Percentiles rank a stretch among this genome's conserved stretches.
Conservation (phyloP, 768 basidiomycete species). For the Hysterangium stoloniferum region DNA sequence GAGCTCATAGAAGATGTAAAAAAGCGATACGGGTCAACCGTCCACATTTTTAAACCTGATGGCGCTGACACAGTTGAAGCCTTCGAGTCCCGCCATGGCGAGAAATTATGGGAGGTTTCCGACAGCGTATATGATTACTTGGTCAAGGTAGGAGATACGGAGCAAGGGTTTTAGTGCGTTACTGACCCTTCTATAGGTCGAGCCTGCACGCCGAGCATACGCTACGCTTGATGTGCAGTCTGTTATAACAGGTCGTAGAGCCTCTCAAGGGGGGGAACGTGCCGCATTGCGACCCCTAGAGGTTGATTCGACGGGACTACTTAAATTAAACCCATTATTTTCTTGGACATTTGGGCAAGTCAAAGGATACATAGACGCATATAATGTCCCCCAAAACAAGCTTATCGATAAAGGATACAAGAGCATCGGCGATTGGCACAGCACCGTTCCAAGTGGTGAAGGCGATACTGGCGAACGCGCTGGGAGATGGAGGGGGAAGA, state of each 20-base stretch:
- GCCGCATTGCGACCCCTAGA: constrained; percentile 78
- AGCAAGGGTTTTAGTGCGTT: not conserved
- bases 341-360: constrained; percentile 81
- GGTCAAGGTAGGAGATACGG: constrained; percentile 83
- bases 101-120: constrained; percentile 79
- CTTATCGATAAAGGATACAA: constrained; percentile 88
- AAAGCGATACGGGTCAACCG: constrained; percentile 55
- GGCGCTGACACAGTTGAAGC: constrained; percentile 58
- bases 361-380: constrained; percentile 73
- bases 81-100: constrained; percentile 75
- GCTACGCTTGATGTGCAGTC: constrained; percentile 66
- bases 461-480: constrained; percentile 74
- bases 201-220: constrained; percentile 88
- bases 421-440: constrained; percentile 97
- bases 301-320: constrained; percentile 78
- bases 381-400: constrained; percentile 82
- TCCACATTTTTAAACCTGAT: constrained; percentile 75
- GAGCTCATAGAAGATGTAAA: constrained; percentile 80
- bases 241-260: constrained; percentile 91
- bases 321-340: constrained; percentile 93
- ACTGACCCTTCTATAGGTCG: constrained; percentile 49
- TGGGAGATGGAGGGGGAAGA: constrained; percentile 85
- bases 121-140: constrained; percentile 85
- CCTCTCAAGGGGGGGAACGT: constrained; percentile 87
- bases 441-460: constrained; percentile 59